Percentiles rank a stretch among this genome's conserved stretches.
phyloP scores from a whole-genome alignment of 139 green algal genomes.

The Monoraphidium neglectum region DNA sequence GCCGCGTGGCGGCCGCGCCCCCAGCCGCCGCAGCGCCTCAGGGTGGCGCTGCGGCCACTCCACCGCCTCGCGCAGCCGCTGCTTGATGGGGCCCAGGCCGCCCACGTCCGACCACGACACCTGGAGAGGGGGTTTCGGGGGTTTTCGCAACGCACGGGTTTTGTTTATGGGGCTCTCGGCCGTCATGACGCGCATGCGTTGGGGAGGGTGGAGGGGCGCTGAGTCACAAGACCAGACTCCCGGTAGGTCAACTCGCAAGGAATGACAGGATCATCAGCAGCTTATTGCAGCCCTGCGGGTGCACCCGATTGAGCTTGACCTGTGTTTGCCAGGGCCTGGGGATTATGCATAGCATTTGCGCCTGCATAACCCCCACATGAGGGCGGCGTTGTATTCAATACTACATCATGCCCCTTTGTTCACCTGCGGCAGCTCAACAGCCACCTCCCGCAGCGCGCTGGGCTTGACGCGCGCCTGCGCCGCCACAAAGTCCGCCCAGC shows the following conservation, averaged over 20 bases:
- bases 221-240: too few species aligned
- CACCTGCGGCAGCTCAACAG: slow-evolving; percentile 59
- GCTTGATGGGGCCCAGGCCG: slow-evolving; percentile 72
- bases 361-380: too few species aligned
- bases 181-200: too few species aligned
- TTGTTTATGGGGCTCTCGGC: not conserved
- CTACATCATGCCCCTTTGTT: too few species aligned
- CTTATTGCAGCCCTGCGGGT: too few species aligned
- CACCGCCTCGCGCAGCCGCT: slow-evolving; percentile 71
- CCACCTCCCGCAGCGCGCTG: slow-evolving; percentile 61
- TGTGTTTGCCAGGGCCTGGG: too few species aligned
- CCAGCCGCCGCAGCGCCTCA: slow-evolving; percentile 42
- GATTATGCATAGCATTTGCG: too few species aligned
- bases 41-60: slow-evolving; percentile 52
- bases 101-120: slow-evolving; percentile 74
- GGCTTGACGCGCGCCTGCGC: slow-evolving; percentile 49
- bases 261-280: too few species aligned
- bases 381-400: too few species aligned
- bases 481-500: slow-evolving; percentile 35
- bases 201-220: too few species aligned
- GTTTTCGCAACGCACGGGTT: not conserved
- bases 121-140: too few species aligned
- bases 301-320: too few species aligned
- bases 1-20: slow-evolving; percentile 55
- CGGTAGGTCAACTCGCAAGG: slow-evolving; percentile 5